A percentile compares a stretch with the other conserved stretches of the same genome.
These are phyloP conservation scores for Plasmodium adleri DNA, from an alignment of 169 alveolate genomes.

Conservation along the genomic window DNA sequence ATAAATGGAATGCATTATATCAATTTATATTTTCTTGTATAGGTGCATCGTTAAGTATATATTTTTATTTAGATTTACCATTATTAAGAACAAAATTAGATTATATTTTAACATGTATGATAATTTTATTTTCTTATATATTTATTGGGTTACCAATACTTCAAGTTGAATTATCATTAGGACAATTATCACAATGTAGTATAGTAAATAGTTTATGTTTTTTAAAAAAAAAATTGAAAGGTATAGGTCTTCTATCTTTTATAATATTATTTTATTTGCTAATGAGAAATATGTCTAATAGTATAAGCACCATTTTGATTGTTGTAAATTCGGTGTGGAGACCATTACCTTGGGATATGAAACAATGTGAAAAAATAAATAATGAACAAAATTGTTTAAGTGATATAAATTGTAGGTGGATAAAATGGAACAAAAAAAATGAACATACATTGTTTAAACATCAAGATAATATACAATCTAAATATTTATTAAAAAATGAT, in stretches of 20 bases:
- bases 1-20: constrained; percentile 48
- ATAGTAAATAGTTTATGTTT: constrained; percentile 47
- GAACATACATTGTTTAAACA: not conserved
- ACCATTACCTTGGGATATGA: constrained; percentile 56
- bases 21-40: constrained; percentile 55
- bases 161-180: constrained; percentile 64
- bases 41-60: constrained; percentile 55
- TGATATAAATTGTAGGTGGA: constrained; percentile 48
- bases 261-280: constrained; percentile 22
- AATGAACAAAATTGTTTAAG: not conserved
- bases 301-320: constrained; percentile 17
- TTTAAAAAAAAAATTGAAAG: constrained; percentile 51
- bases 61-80: constrained; percentile 63
- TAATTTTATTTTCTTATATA: constrained; percentile 31
- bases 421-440: not conserved
- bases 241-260: constrained; percentile 41
- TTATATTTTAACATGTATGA: not conserved
- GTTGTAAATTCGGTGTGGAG: constrained; percentile 3
- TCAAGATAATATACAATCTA: no score
- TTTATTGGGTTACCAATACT: constrained; percentile 66
- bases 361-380: constrained; percentile 30
- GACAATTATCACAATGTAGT: constrained; percentile 70
- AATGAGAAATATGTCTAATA: constrained; percentile 22
- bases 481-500: no score
- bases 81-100: constrained; percentile 26